These are phyloP conservation scores for Colletotrichum kahawae DNA, from an alignment of 2,329 filamentous ascomycete genomes.

Conservation along the genomic window DNA sequence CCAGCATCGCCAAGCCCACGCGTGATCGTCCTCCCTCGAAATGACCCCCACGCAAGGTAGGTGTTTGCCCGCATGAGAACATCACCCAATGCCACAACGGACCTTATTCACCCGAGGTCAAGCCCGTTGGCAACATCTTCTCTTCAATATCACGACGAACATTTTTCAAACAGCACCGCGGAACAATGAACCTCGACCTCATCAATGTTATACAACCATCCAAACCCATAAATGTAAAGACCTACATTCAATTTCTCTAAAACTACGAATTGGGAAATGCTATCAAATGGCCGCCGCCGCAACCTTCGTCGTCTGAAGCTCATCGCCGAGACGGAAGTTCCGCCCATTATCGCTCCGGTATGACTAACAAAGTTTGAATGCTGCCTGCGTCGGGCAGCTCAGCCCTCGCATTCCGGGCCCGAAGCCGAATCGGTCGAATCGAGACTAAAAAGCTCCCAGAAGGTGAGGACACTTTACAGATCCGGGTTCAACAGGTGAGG, in stretches of 20 bases:
- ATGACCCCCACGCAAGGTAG: not conserved
- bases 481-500: constrained; percentile 8
- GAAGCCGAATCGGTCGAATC: constrained; percentile 17
- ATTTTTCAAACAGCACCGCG: not conserved
- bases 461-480: constrained; percentile 23
- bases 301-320: not conserved
- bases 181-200: not conserved
- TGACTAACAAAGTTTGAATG: constrained; percentile 2
- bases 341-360: not conserved
- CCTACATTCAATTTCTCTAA: constrained; percentile 20
- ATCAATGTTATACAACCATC: not conserved
- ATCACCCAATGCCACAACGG: not conserved
- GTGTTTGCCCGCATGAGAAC: not conserved
- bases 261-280: constrained; percentile 10
- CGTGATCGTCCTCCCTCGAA: not conserved
- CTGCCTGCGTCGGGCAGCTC: constrained; percentile 4
- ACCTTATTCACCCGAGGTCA: not conserved
- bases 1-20: not conserved
- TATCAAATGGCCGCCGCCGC: constrained; percentile 13
- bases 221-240: not conserved
- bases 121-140: not conserved
- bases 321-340: not conserved
- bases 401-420: not conserved
- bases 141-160: not conserved
- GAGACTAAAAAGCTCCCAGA: constrained; percentile 22